Percentiles rank a stretch among this genome's conserved stretches.
These are phyloP conservation scores for Aureobasidium uvarum DNA, from an alignment of 2,329 filamentous ascomycete genomes.

Conservation along the genomic window DNA sequence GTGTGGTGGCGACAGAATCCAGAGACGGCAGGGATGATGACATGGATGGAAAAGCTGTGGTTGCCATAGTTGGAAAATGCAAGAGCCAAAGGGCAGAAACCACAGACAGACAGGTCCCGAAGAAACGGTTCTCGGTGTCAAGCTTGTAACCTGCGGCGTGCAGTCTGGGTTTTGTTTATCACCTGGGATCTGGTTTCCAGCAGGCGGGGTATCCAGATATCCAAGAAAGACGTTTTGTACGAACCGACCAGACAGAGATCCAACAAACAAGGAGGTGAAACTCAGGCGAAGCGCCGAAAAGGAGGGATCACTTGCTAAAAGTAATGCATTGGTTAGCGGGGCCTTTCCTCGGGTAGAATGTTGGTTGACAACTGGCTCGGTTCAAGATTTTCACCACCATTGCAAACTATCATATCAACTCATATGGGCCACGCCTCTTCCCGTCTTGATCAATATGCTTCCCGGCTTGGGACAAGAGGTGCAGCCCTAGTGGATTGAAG, in stretches of 20 bases:
- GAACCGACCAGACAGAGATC: not conserved
- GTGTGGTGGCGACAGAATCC: not conserved
- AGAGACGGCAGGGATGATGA: not conserved
- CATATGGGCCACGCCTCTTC: slow-evolving; percentile 13
- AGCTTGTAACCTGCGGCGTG: slow-evolving; percentile 17
- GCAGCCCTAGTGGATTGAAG: slow-evolving; percentile 8
- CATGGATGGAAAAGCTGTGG: not conserved
- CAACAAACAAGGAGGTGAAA: not conserved
- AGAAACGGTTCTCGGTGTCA: slow-evolving; percentile 12
- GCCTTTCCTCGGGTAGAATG: slow-evolving; percentile 5
- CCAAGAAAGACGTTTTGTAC: not conserved
- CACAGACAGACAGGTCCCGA: not conserved
- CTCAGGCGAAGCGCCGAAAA: not conserved
- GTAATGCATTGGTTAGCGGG: slow-evolving; percentile 17
- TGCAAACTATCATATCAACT: not conserved
- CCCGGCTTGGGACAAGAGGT: not conserved
- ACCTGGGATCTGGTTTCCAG: not conserved
- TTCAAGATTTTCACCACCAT: not conserved
- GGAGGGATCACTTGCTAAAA: slow-evolving; percentile 7
- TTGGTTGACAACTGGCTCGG: slow-evolving; percentile 10
- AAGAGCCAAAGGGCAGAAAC: slow-evolving; percentile 1
- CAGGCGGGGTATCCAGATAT: not conserved
- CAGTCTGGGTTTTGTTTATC: slow-evolving; percentile 1
- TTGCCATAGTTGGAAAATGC: slow-evolving; percentile 13
- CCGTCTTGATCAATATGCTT: slow-evolving; percentile 7